These are phyloP conservation scores for Syzygium oleosum DNA, from an alignment of 345 rosid genomes.

Conservation along the genomic window DNA sequence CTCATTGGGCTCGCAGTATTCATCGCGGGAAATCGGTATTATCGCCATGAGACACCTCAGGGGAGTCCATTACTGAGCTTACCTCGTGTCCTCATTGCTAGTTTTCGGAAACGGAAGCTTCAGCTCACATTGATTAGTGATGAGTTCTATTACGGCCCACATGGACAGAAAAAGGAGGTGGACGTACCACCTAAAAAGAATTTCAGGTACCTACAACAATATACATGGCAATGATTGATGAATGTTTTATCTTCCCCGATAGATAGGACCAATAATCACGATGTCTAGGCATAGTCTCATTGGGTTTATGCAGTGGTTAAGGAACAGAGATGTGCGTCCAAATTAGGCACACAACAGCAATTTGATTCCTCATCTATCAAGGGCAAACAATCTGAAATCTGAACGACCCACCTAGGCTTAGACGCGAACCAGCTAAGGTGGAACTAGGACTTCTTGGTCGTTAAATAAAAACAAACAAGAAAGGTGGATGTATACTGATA, in stretches of 20 bases:
- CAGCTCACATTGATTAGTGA: conserved; percentile 13
- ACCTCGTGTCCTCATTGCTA: conserved; percentile 32
- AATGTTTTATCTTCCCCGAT: neutral
- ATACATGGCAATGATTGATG: neutral
- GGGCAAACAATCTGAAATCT: neutral
- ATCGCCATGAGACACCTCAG: conserved; percentile 19
- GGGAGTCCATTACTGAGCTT: conserved; percentile 42
- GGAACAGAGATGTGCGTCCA: neutral
- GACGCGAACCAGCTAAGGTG: neutral
- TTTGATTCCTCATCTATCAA: neutral
- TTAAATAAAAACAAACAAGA: neutral
- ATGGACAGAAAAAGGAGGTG: neutral
- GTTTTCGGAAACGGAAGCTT: conserved; percentile 24
- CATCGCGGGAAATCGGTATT: conserved; percentile 25
- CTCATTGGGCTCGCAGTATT: conserved; percentile 20
- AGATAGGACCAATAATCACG: neutral
- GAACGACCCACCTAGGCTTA: neutral
- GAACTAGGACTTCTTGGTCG: neutral
- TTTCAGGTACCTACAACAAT: conserved; percentile 17
- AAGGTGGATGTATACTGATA: neutral
- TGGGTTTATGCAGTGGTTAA: neutral
- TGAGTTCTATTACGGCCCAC: conserved; percentile 18
- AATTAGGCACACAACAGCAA: neutral
- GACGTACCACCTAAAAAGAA: conserved; percentile 9
- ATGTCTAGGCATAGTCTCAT: neutral